Evolutionary conservation across 108 stramenopile species (phyloP).

Genomic region (Craspedostauros australis): DNA sequence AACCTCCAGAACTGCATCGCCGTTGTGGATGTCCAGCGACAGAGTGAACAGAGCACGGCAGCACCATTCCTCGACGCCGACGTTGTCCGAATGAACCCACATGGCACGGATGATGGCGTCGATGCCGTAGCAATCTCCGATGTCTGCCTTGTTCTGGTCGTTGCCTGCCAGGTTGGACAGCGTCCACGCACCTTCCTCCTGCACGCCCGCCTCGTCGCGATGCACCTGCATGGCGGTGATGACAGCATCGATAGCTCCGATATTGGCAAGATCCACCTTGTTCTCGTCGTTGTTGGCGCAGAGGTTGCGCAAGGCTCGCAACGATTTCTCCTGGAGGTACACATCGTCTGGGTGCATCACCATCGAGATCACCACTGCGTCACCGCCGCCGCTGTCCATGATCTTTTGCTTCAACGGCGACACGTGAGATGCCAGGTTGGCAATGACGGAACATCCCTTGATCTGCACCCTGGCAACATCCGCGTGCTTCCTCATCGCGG

Average conservation of each 20-base stretch:
- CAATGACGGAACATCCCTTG: slow-evolving; percentile 50
- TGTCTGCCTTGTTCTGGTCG: slow-evolving; percentile 40
- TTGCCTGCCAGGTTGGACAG: slow-evolving; percentile 49
- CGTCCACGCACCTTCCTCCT: slow-evolving; percentile 57
- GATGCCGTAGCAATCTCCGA: slow-evolving; percentile 66
- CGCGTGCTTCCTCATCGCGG: slow-evolving; percentile 51
- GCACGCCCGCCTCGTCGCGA: slow-evolving; percentile 43
- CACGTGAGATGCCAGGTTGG: slow-evolving; percentile 54
- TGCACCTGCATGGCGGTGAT: slow-evolving; percentile 70
- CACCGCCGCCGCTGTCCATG: slow-evolving; percentile 44
- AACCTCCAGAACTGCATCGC: slow-evolving; percentile 24
- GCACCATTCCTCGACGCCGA: slow-evolving; percentile 53
- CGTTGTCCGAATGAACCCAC: slow-evolving; percentile 55
- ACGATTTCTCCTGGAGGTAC: slow-evolving; percentile 42
- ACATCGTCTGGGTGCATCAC: slow-evolving; percentile 60
- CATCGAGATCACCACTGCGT: slow-evolving; percentile 59
- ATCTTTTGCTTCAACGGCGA: slow-evolving; percentile 27
- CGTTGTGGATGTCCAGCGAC: slow-evolving; percentile 20
- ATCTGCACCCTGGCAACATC: slow-evolving; percentile 42
- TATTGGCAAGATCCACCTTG: slow-evolving; percentile 43
- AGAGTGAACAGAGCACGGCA: slow-evolving; percentile 52
- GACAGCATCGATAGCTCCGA: slow-evolving; percentile 59
- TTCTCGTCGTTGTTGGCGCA: slow-evolving; percentile 61
- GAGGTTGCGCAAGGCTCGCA: slow-evolving; percentile 53
- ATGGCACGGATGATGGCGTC: slow-evolving; percentile 60